Conservation (phyloP, 768 basidiomycete genomes). For the Austroboletus eburneus region DNA sequence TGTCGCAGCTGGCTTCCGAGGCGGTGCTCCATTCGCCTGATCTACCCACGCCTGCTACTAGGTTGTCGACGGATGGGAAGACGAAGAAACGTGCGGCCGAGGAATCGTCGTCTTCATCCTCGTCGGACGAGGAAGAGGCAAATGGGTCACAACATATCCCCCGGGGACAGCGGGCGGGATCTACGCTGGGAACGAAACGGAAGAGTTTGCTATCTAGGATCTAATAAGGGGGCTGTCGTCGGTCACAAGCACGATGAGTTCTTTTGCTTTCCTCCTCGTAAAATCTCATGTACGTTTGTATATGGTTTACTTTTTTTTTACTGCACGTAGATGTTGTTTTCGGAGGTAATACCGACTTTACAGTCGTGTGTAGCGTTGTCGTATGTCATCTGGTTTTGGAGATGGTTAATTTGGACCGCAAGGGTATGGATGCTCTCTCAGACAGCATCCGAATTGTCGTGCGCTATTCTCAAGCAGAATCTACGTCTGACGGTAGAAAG, state of each 20-base stretch:
- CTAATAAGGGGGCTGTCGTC: not conserved
- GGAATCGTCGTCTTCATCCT: slow-evolving; percentile 37
- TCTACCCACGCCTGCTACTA: slow-evolving; percentile 30
- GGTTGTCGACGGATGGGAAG: slow-evolving; percentile 24
- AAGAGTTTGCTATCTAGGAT: slow-evolving; percentile 11
- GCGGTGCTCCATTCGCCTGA: slow-evolving; percentile 34
- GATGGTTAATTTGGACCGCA: no score
- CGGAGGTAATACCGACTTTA: no score
- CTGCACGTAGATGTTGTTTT: no score
- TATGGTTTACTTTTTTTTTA: no score
- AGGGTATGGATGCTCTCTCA: no score
- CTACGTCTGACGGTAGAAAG: no score
- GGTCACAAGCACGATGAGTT: not conserved
- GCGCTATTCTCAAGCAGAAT: no score
- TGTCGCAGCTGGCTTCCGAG: slow-evolving; percentile 50
- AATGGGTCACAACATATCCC: slow-evolving; percentile 56
- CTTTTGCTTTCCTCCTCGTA: not conserved
- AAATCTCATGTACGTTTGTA: no score
- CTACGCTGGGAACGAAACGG: slow-evolving; percentile 25
- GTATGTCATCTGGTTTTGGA: no score
- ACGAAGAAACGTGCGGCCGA: slow-evolving; percentile 15
- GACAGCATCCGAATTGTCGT: no score
- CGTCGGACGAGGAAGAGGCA: slow-evolving; percentile 35
- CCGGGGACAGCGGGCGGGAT: slow-evolving; percentile 50
- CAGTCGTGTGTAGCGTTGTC: no score